Evolutionary conservation across 2,329 filamentous ascomycete species (phyloP).

Genomic region (Mycogone perniciosa): DNA sequence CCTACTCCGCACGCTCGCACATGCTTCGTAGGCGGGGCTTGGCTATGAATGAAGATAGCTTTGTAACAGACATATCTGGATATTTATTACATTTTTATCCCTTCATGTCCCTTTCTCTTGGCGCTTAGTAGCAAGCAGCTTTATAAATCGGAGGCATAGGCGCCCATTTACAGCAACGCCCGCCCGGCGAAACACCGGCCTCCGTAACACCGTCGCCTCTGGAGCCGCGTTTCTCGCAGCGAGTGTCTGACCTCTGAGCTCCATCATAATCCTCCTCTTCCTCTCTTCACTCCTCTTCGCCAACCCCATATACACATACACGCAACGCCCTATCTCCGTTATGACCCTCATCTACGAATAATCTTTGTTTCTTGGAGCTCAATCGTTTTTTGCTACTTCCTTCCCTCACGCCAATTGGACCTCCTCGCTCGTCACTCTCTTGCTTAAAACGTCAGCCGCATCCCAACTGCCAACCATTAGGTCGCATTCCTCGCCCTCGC

Average conservation of each 20-base stretch:
- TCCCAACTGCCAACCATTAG: not conserved
- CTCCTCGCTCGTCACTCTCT: not conserved
- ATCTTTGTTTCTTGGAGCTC: not conserved
- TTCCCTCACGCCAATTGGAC: not conserved
- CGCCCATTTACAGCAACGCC: too few species aligned
- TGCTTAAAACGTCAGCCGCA: not conserved
- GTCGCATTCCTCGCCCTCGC: not conserved
- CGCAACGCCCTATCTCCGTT: not conserved
- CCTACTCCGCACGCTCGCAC: too few species aligned
- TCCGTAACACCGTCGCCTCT: too few species aligned
- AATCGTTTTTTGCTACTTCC: not conserved
- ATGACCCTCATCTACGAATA: not conserved
- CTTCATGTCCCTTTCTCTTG: too few species aligned
- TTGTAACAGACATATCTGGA: too few species aligned
- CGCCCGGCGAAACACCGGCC: too few species aligned
- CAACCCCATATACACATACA: not conserved
- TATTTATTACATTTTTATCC: too few species aligned
- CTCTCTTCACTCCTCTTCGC: not conserved
- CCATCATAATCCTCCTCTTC: not conserved
- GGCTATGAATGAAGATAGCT: too few species aligned
- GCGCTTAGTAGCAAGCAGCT: too few species aligned
- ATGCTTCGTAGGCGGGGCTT: too few species aligned
- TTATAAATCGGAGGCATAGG: too few species aligned
- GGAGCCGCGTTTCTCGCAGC: too few species aligned
- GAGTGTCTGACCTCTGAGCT: not conserved